Base-by-base conservation (phyloP, 2,329 filamentous ascomycete genomes). In the Venturia asperata region DNA sequence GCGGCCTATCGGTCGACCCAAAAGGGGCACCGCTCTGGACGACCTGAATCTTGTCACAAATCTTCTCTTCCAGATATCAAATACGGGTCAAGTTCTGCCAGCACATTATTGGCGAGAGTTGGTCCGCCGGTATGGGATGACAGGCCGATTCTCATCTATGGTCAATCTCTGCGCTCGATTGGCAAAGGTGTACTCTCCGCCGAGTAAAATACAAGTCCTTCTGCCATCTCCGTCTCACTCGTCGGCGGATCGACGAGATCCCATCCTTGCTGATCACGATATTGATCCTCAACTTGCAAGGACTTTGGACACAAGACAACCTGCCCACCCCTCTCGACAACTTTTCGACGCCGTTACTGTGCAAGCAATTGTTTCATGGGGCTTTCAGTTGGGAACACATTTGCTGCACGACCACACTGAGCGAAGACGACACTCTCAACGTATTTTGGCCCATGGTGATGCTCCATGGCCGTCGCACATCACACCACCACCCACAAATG, bases 41-140 rank as follows among this genome's bases (percentile, higher is more conserved):
- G 75, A 78, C 34, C 66, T 80, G 6, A 72, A 75, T 15, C 76
- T 83, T 70, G 74, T 83, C 60, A 75, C 80, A 4, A 79, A 79
- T 39, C 72, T 82, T 24, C 75, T 82, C 41, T 77, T 82, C 64
- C 74, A 75, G 60, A 75, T 83, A 52, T 76, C 84, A 62, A 73
- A 78, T 67, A 75, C 73, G 47, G 79, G 78, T 21, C 74, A 74
- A 64, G 68, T 74, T 65, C 74, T 83, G 30, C 75, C 75, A 27
- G 73, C 77, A 3, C 73, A 68, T 34, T 70, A 76, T 19, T 89
- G 86, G 86, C 73, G 75, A 60, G 84, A 87, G 70, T 76, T 86
- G 11, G 70, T 88, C 52, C 82, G 82, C 58, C 80, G 85, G 37
- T 79, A 84, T 58, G 86, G 85, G 4, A 87, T 85, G 82, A 72